phyloP scores from a whole-genome alignment of 768 basidiomycete genomes.

The Lentinula sp. region DNA sequence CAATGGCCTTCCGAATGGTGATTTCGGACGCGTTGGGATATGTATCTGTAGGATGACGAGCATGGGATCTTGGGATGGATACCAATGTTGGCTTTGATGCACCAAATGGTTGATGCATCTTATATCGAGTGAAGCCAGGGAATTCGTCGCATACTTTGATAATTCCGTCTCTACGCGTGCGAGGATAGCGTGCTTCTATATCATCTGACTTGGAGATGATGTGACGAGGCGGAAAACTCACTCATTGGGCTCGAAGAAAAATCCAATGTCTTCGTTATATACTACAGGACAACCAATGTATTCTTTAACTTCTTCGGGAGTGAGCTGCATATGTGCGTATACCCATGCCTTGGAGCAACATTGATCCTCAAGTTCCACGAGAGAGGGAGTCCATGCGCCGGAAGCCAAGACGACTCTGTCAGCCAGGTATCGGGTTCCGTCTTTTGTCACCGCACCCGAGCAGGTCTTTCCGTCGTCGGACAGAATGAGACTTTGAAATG shows the following conservation, averaged over 20 bases:
- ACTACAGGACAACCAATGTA: neutral
- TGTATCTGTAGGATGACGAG: slow-evolving; percentile 2
- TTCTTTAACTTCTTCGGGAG: slow-evolving; percentile 2
- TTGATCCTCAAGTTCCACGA: slow-evolving; percentile 5
- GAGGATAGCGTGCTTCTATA: too few species aligned
- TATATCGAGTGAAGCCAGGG: slow-evolving; percentile 1
- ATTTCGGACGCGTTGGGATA: neutral
- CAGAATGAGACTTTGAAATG: neutral
- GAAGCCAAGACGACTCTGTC: slow-evolving; percentile 3
- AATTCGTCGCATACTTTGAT: slow-evolving; percentile 6
- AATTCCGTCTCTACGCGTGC: neutral
- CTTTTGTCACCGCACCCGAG: neutral
- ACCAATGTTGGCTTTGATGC: neutral
- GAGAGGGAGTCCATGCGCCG: slow-evolving; percentile 6
- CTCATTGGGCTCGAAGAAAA: slow-evolving; percentile 1
- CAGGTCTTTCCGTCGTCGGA: slow-evolving; percentile 5
- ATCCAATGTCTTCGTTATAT: neutral
- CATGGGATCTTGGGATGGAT: slow-evolving; percentile 5
- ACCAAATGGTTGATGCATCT: neutral
- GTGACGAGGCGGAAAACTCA: neutral
- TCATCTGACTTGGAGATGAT: neutral
- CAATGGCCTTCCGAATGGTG: neutral
- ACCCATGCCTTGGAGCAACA: slow-evolving; percentile 5
- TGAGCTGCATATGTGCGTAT: slow-evolving; percentile 3
- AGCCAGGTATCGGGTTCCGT: slow-evolving; percentile 1